phyloP scores from a whole-genome alignment of 805 yeast genomes.

The Pichia gijzeniarum region DNA sequence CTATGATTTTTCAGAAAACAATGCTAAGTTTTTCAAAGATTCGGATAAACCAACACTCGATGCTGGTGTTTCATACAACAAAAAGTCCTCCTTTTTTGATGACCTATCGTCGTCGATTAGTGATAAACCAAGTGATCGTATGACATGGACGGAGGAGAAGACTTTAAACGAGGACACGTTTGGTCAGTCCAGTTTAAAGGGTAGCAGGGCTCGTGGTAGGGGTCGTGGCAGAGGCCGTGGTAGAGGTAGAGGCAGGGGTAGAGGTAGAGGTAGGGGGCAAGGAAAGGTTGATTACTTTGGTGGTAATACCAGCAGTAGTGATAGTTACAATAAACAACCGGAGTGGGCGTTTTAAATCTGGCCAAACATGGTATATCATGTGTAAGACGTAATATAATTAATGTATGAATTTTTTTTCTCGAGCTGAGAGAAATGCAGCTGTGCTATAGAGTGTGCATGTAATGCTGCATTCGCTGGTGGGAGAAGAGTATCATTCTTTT shows the following conservation, averaged over 20 bases:
- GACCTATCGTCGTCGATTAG: slow-evolving; percentile 66
- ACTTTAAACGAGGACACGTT: slow-evolving; percentile 73
- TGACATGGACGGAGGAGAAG: slow-evolving; percentile 71
- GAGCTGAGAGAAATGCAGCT: too few species aligned
- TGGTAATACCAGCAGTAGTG: slow-evolving; percentile 2
- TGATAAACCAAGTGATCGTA: slow-evolving; percentile 33
- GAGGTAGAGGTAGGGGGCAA: slow-evolving; percentile 19
- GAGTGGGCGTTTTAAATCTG: slow-evolving; percentile 23
- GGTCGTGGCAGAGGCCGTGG: slow-evolving; percentile 21
- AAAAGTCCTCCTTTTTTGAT: slow-evolving; percentile 83
- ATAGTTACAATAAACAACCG: slow-evolving; percentile 16
- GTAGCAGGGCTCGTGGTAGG: slow-evolving; percentile 24
- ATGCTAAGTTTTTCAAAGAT: slow-evolving; percentile 58
- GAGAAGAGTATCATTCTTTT: too few species aligned
- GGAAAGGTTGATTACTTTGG: not conserved
- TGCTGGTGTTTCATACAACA: slow-evolving; percentile 54
- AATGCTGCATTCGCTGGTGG: too few species aligned
- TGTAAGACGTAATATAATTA: too few species aligned
- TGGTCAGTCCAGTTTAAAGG: slow-evolving; percentile 48
- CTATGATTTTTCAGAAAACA: slow-evolving; percentile 70
- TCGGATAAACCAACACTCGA: slow-evolving; percentile 21
- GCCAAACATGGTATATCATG: too few species aligned
- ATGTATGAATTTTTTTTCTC: too few species aligned
- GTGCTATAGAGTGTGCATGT: too few species aligned
- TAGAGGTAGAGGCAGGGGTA: slow-evolving; percentile 22